These are phyloP conservation scores for Yamadazyma blattariae DNA, from an alignment of 1,139 yeast genomes.

Conservation along the genomic window DNA sequence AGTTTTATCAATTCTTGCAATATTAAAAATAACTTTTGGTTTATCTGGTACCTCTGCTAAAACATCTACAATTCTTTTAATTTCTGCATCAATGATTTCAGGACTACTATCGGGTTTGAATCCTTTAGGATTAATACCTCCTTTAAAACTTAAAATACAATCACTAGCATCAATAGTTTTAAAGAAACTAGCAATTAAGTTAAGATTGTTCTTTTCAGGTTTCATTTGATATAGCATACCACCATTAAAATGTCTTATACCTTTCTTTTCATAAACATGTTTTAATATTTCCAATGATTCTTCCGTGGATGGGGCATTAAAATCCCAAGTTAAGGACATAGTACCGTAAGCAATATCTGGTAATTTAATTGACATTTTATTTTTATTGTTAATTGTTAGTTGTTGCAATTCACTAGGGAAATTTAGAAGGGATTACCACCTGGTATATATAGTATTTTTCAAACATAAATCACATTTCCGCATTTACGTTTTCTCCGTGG, in stretches of 20 bases:
- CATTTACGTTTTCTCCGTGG: no score
- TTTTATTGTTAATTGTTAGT: no score
- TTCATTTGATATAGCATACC: slow-evolving; percentile 77
- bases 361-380: slow-evolving; percentile 12
- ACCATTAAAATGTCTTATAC: slow-evolving; percentile 58
- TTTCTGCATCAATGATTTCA: slow-evolving; percentile 43
- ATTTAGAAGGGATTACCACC: no score
- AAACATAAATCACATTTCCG: no score
- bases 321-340: slow-evolving; percentile 60
- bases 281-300: slow-evolving; percentile 48
- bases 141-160: slow-evolving; percentile 65
- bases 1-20: slow-evolving; percentile 62
- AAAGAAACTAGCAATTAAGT: slow-evolving; percentile 34
- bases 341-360: slow-evolving; percentile 53
- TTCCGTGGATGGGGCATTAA: slow-evolving; percentile 41
- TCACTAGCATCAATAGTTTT: slow-evolving; percentile 45
- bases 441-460: no score
- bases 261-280: slow-evolving; percentile 38
- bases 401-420: no score
- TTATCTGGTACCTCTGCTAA: slow-evolving; percentile 33
- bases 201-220: slow-evolving; percentile 34
- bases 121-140: slow-evolving; percentile 40
- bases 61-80: slow-evolving; percentile 45
- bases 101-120: slow-evolving; percentile 48
- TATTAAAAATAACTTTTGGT: slow-evolving; percentile 57